phyloP scores from a whole-genome alignment of 768 basidiomycete species.

The Xerocomellus amylosporus region DNA sequence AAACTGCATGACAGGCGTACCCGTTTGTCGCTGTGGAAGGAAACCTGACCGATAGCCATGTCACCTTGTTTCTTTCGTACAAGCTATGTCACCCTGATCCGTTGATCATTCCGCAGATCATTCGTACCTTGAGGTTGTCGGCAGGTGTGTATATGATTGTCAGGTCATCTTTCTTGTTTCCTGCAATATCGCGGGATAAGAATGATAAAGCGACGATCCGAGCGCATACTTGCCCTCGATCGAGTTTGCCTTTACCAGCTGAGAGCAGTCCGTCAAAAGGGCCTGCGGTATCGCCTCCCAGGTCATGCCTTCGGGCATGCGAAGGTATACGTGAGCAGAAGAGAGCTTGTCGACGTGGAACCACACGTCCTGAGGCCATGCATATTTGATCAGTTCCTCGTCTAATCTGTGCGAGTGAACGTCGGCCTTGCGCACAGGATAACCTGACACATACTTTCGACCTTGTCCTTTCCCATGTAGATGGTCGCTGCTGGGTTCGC shows the following conservation, averaged over 20 bases:
- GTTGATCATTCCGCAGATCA: background rate
- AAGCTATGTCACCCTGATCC: background rate
- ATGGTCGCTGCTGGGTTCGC: conserved; percentile 63
- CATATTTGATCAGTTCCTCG: conserved; percentile 93
- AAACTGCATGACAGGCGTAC: conserved; percentile 37
- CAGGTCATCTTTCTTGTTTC: conserved; percentile 93
- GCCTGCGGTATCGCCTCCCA: conserved; percentile 88
- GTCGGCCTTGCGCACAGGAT: background rate
- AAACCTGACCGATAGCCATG: conserved; percentile 96
- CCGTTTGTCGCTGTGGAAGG: conserved; percentile 88
- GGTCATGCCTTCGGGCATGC: conserved; percentile 73
- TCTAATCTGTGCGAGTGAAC: conserved; percentile 50
- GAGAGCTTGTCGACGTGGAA: conserved; percentile 99
- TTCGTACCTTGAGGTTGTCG: conserved; percentile 80
- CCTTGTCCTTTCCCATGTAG: conserved; percentile 98
- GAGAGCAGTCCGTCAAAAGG: conserved; percentile 82
- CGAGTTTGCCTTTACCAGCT: conserved; percentile 96
- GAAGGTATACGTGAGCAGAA: conserved; percentile 95
- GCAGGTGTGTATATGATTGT: conserved; percentile 94
- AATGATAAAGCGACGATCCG: background rate
- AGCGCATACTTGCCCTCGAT: conserved; percentile 66
- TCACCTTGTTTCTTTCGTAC: conserved; percentile 85
- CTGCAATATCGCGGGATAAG: conserved; percentile 38
- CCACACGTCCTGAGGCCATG: conserved; percentile 86
- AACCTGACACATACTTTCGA: conserved; percentile 66